Evolutionary conservation across 2,329 filamentous ascomycete genomes (phyloP), one percentile per base, ranked within the genome.

Genomic region (Clonostachys byssicola): DNA sequence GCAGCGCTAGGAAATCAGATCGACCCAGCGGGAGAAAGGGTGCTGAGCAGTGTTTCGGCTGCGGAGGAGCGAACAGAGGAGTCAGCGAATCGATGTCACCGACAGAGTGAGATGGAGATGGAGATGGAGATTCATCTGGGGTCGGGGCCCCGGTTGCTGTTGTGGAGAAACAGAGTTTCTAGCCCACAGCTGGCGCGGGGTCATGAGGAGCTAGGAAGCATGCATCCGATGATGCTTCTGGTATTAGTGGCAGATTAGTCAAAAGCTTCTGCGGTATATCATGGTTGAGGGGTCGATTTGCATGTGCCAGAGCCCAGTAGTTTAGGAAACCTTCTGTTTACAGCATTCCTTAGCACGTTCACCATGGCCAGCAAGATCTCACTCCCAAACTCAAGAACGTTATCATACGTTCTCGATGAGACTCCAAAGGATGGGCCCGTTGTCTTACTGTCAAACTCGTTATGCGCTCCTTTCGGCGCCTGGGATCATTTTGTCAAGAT

Each of bases 401-500:
- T 66, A 34, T 54, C 60, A 17, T 68, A 68, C 35, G 41, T 52
- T 4, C 44, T 68, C 16, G 60, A 64, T 40, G 44, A 51, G 2
- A 44, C 53, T 12, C 56, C 54, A 4, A 35, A 54, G 12, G 48
- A 56, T 10, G 55, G 54, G 12, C 62, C 64, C 13, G 45, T 67
- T 20, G 54, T 73, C 14, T 48, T 73, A 2, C 55, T 74, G 5
- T 61, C 68, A 35, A 72, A 71, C 48, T 62, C 70, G 0, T 60
- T 74, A n/a, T 58, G 60, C 46, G 58, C 67, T 10, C 61, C 67
- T 10, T 57, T 64, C 35, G 47, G 52, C 4, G 53, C 62, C 5
- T 74, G 70, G 70, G 71, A 73, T 47, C 60, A 56, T 38, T 60
- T 73, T 7, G 62, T 70, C 34, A 52, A 59, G 12, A 45, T 55